Evolutionary conservation across 345 rosid genomes (phyloP).

Genomic region (Pugionium cornutum): DNA sequence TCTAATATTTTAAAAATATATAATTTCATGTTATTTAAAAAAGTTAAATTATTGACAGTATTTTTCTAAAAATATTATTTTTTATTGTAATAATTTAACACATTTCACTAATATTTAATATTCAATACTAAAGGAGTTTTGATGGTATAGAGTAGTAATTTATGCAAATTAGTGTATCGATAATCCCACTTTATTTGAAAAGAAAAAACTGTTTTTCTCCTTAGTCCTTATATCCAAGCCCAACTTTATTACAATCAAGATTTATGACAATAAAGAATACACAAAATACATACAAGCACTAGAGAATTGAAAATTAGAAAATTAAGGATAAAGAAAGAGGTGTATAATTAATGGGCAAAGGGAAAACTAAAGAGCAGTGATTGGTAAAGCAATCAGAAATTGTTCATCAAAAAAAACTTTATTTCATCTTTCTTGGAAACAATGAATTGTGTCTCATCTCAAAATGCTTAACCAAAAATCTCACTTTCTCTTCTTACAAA

Average conservation of each 20-base stretch:
- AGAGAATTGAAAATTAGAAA: conserved; percentile 12
- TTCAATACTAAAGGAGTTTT: neutral
- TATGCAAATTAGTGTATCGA: conserved; percentile 12
- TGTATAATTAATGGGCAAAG: conserved; percentile 31
- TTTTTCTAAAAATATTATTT: no score
- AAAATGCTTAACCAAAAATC: conserved; percentile 29
- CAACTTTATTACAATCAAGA: conserved; percentile 13
- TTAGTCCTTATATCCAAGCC: conserved; percentile 31
- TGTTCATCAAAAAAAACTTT: conserved; percentile 20
- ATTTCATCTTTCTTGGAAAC: conserved; percentile 38
- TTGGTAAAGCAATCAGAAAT: conserved; percentile 34
- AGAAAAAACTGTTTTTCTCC: neutral
- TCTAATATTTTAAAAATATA: no score
- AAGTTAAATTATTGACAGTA: no score
- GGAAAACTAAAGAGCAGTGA: conserved; percentile 31
- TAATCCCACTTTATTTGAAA: conserved; percentile 17
- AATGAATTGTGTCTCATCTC: conserved; percentile 36
- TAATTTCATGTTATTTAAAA: no score
- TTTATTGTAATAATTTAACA: no score
- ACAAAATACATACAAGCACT: conserved; percentile 32
- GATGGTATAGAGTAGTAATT: neutral
- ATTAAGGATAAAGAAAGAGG: conserved; percentile 16
- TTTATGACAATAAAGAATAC: conserved; percentile 2
- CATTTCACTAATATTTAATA: no score
- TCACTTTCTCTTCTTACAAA: conserved; percentile 49